Base-by-base conservation (phyloP, 2,329 filamentous ascomycete genomes). In the Mycosphaerella arachidis region DNA sequence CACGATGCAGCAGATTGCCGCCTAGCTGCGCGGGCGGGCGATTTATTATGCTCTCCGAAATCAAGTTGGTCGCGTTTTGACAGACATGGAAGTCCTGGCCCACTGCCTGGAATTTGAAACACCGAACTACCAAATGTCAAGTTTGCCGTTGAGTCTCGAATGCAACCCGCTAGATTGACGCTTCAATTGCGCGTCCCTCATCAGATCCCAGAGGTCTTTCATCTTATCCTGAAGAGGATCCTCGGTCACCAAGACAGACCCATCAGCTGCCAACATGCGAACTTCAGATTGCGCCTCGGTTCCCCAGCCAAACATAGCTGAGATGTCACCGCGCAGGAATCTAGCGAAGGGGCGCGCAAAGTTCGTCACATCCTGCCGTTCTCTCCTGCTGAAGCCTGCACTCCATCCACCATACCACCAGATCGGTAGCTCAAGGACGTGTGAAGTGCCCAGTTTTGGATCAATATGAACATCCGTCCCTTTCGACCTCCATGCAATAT, bases 331-430 rank as follows among this genome's bases (percentile, higher is more conserved):
- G 13, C 56, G 56, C 37, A 65, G n/a, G 50, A 59, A 65, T 6
- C 59, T 58, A 2, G 56, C 59, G 45, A 65, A 63, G 3, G 63
- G 59, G 5, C 48, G 18, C 12, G 54, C 53, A 35, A 65, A 62
- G 27, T 61, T 58, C n/a, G 59, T 33, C 4, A 65, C 61, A 20
- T 62, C 63, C 13, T 65, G 61, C 29, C 61, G 63, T 24, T 65
- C 63, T 31, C 56, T 57, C 9, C 56, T 53, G 24, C 20, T 60
- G 53, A 65, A 62, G 6, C 61, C 61, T 12, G 53, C 53, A n/a
- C 61, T 40, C 61, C 61, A 65, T n/a, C 63, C 63, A 8, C 58
- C 46, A 29, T 58, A 63, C 54, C 57, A 63, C 63, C 63, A 65
- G 3, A 65, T 50, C 7, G 59, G 55, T 13, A 61, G 40, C n/a